These are phyloP conservation scores for Daedaleopsis sinensis DNA, from an alignment of 768 basidiomycete genomes.

Conservation along the genomic window DNA sequence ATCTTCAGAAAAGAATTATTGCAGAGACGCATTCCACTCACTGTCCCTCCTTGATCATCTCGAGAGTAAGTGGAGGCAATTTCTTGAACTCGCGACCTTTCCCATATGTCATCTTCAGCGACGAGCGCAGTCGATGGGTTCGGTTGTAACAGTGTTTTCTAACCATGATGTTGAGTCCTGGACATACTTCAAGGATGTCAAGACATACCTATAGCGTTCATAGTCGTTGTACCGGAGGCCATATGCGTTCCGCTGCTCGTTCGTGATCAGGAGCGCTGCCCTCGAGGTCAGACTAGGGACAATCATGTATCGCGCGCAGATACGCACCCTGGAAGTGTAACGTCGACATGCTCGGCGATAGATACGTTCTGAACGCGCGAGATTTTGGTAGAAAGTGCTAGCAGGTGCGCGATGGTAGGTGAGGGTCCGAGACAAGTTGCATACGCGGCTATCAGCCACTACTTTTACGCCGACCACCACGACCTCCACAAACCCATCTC, in stretches of 20 bases:
- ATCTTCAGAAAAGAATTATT: neutral
- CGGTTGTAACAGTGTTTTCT: constrained; percentile 93
- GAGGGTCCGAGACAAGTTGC: constrained; percentile 18
- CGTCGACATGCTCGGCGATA: constrained; percentile 18
- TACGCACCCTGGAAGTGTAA: constrained; percentile 46
- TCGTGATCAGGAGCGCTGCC: constrained; percentile 79
- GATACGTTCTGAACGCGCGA: constrained; percentile 14
- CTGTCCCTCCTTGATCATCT: constrained; percentile 86
- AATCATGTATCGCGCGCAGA: neutral
- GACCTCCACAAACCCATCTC: neutral
- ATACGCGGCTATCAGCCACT: constrained; percentile 16
- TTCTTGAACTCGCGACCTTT: constrained; percentile 92
- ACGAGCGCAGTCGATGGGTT: constrained; percentile 84
- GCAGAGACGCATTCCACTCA: constrained; percentile 41
- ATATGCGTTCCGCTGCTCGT: constrained; percentile 89
- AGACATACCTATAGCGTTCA: constrained; percentile 73
- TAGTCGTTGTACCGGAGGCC: constrained; percentile 92
- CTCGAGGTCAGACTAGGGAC: constrained; percentile 5
- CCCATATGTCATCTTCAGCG: constrained; percentile 84
- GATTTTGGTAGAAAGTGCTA: constrained; percentile 14
- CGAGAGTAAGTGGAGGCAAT: constrained; percentile 62
- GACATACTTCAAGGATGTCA: neutral
- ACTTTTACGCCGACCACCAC: constrained; percentile 4
- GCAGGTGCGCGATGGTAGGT: constrained; percentile 14
- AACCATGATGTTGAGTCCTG: neutral